Base-by-base conservation (phyloP, 2,329 filamentous ascomycete species). In the Paecilomyces variotii region DNA sequence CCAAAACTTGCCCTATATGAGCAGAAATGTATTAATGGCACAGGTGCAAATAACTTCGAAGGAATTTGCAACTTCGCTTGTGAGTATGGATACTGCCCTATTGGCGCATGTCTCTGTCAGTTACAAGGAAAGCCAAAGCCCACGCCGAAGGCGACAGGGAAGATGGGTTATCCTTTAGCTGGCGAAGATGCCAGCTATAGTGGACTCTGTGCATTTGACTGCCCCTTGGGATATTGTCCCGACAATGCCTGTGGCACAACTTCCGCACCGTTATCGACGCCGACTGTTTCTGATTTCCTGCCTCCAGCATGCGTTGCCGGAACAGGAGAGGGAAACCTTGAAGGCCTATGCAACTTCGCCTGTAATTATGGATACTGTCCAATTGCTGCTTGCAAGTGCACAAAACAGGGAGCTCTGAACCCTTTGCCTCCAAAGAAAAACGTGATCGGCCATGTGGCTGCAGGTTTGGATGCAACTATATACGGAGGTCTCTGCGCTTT, bases 31-130 rank as follows among this genome's bases (percentile, higher is more conserved):
- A 59, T 70, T 27, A 32, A 61, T 0, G 69, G 70, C 1, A 64
- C 56, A 11, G 65, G 62, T 1, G 14, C 25, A 1, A 35, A 57
- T 27, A 45, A 45, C 39, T 45, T 45, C n/a, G 9, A 19, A 45
- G 65, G 63, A 2, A 59, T 73, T 24, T 73, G 71, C 59, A 32
- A 51, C 10, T 70, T 66, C 50, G 51, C 67, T 2, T 72, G 70
- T 57, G 14, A 58, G 1, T 64, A 65, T 51, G 65, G 63, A 10
- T 71, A 72, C 59, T 72, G 69, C 54, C 69, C 68, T 5, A 50
- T 63, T 3, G 55, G 50, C 7, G 60, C 59, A 2, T 72, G 69
- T 59, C 34, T 56, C 9, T 72, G 68, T 58, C 60, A 57, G 9
- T 52, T 58, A 25, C 59, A 56, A 57, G 64, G 64, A 53, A n/a